These are phyloP conservation scores for Paspalum vaginatum DNA, from an alignment of 176 grass and related monocot genomes.

Conservation along the genomic window DNA sequence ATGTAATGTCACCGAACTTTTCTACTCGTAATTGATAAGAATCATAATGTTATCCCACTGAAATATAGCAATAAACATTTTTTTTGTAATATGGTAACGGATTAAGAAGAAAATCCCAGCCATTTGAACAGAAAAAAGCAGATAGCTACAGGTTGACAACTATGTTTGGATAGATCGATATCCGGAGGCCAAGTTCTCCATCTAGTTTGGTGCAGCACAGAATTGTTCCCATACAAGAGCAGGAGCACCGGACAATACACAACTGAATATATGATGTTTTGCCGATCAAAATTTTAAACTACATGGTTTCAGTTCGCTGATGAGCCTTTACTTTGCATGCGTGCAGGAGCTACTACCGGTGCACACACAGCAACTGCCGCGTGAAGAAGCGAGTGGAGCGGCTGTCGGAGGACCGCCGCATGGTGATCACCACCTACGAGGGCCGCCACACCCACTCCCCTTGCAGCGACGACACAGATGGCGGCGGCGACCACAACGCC, in stretches of 20 bases:
- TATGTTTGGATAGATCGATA: neutral
- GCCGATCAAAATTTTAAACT: neutral
- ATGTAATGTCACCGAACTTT: too few species aligned
- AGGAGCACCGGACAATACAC: neutral
- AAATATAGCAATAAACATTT: neutral
- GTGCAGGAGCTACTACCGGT: conserved; percentile 91
- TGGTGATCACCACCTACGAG: conserved; percentile 98
- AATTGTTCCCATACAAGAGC: too few species aligned
- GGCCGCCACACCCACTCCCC: conserved; percentile 89
- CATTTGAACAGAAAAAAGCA: neutral
- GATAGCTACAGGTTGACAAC: neutral
- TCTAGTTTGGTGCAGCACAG: neutral
- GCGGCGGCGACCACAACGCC: conserved; percentile 53
- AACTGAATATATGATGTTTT: neutral
- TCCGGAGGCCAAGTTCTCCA: neutral
- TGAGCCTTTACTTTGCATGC: neutral
- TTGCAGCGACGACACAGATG: conserved; percentile 67
- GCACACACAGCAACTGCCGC: conserved; percentile 93
- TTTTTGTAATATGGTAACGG: neutral
- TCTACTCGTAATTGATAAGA: too few species aligned
- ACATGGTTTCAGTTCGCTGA: neutral
- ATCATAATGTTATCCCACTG: too few species aligned
- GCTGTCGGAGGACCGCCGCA: conserved; percentile 88
- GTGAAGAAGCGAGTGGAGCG: conserved; percentile 98
- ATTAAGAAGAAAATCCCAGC: too few species aligned